phyloP scores from a whole-genome alignment of 2,329 filamentous ascomycete genomes.

The Penicillium vulpinum region DNA sequence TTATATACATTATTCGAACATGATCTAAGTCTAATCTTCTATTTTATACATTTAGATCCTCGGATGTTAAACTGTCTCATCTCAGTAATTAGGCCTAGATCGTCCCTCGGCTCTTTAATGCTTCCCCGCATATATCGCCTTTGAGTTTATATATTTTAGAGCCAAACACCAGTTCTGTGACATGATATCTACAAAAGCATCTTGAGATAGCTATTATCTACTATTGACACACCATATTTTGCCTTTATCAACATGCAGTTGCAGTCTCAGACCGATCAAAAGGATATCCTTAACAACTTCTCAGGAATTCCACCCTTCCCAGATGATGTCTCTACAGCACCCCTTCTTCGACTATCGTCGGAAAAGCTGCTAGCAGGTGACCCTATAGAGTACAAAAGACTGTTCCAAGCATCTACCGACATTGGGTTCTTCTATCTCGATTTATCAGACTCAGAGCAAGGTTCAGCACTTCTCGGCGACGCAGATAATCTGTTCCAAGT shows the following conservation, averaged over 20 bases:
- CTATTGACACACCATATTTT: background rate
- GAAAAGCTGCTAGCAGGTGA: constrained; percentile 41
- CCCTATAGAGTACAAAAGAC: constrained; percentile 33
- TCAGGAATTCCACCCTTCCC: constrained; percentile 44
- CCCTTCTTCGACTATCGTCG: constrained; percentile 46
- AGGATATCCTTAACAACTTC: constrained; percentile 22
- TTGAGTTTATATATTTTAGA: background rate
- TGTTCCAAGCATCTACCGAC: constrained; percentile 46
- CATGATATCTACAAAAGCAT: background rate
- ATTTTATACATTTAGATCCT: background rate
- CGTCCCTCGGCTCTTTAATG: constrained; percentile 13
- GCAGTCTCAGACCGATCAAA: constrained; percentile 2
- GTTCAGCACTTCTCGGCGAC: constrained; percentile 44
- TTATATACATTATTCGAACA: background rate
- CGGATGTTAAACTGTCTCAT: background rate
- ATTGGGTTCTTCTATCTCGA: constrained; percentile 61
- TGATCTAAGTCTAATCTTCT: background rate
- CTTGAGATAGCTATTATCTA: background rate
- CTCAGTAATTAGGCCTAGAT: background rate
- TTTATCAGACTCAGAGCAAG: constrained; percentile 40
- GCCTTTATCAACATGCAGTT: constrained; percentile 2
- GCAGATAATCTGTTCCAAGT: constrained; percentile 50
- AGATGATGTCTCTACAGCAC: constrained; percentile 44
- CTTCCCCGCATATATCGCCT: constrained; percentile 23
- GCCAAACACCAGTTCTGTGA: too few relatives aligned